A percentile compares a stretch with the other conserved stretches of the same genome.
Conservation (phyloP, 805 yeast genomes). For the Kazachstania taianensis region DNA sequence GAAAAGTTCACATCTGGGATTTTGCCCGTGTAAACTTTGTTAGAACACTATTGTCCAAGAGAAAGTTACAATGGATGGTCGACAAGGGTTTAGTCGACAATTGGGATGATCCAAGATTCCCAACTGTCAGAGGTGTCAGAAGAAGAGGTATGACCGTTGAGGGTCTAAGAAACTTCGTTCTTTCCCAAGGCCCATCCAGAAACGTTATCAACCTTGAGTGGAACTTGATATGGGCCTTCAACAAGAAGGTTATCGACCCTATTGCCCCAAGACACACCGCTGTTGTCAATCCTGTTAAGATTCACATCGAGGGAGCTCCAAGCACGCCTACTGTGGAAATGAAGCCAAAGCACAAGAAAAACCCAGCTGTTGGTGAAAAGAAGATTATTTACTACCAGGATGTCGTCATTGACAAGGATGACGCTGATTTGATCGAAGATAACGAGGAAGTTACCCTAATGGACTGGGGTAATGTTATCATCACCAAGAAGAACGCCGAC, state of each 20-base stretch:
- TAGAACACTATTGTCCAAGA: constrained; percentile 88
- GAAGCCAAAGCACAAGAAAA: constrained; percentile 91
- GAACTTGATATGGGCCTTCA: constrained; percentile 95
- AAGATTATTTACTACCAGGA: constrained; percentile 56
- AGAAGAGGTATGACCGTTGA: constrained; percentile 99
- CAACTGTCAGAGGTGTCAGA: constrained; percentile 98
- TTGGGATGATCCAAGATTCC: constrained; percentile 99
- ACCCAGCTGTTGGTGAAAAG: constrained; percentile 81
- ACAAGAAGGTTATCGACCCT: constrained; percentile 96
- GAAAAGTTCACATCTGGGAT: constrained; percentile 97
- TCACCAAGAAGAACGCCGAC: constrained; percentile 58
- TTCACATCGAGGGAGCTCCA: constrained; percentile 60
- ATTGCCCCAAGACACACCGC: constrained; percentile 94
- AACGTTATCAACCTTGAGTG: constrained; percentile 95
- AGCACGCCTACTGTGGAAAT: constrained; percentile 50
- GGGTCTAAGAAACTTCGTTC: constrained; percentile 87
- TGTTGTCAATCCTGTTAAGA: constrained; percentile 60
- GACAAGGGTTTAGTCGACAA: constrained; percentile 77
- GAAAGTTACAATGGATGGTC: constrained; percentile 98
- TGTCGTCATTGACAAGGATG: constrained; percentile 76
- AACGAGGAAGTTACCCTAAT: constrained; percentile 93
- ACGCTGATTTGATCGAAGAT: constrained; percentile 61
- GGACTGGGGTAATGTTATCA: constrained; percentile 97
- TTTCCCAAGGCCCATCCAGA: constrained; percentile 96
- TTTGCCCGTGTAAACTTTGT: constrained; percentile 95